Conservation (phyloP, 495 filamentous ascomycete genomes). For the Penicillium robsamsonii region DNA sequence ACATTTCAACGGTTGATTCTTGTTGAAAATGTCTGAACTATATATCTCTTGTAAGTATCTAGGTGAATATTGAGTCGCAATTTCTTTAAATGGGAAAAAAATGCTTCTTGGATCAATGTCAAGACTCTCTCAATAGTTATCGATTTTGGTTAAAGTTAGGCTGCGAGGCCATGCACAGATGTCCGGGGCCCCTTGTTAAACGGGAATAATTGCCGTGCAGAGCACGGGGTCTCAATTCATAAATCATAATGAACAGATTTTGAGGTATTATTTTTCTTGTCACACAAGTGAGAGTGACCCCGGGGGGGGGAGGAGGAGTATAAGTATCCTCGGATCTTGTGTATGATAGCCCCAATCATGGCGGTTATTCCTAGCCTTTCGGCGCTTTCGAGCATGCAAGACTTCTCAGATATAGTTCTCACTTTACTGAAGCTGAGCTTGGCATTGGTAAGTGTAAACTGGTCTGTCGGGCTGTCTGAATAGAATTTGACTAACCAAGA, state of each 20-base stretch:
- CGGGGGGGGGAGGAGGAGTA: not conserved
- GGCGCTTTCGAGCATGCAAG: not conserved
- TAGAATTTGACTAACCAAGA: not conserved
- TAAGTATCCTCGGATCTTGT: not conserved
- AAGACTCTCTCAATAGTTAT: not conserved
- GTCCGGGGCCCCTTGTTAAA: not conserved
- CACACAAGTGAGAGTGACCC: not conserved
- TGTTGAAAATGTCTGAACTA: not conserved
- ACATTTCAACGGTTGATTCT: not conserved
- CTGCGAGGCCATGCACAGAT: not conserved
- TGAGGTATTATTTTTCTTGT: constrained; percentile 4
- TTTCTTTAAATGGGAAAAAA: not conserved
- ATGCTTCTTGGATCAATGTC: not conserved
- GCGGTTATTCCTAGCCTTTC: not conserved
- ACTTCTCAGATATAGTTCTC: not conserved
- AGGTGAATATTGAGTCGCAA: not conserved
- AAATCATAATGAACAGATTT: not conserved
- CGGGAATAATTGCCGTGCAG: not conserved
- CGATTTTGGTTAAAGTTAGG: too few species aligned
- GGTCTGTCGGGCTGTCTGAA: not conserved
- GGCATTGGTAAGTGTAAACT: not conserved
- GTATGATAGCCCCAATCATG: not conserved
- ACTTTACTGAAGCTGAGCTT: not conserved
- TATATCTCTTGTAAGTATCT: not conserved
- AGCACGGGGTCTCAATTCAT: not conserved